These are phyloP conservation scores for Ophiostoma novo-ulmi DNA, from an alignment of 2,329 filamentous ascomycete genomes.

Conservation along the genomic window DNA sequence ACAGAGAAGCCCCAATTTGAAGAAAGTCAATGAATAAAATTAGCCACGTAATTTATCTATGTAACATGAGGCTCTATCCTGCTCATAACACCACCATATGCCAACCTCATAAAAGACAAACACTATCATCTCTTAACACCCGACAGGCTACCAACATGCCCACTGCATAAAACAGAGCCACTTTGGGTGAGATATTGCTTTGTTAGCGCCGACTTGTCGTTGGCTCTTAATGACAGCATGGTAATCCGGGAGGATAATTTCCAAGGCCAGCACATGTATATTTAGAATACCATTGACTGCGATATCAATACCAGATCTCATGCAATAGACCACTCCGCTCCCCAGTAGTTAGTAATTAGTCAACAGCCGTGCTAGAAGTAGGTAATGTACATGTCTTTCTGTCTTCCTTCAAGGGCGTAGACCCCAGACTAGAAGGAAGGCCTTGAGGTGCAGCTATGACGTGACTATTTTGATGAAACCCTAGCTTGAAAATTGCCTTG, in stretches of 20 bases:
- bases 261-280: no score
- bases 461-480: background rate
- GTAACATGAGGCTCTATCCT: background rate
- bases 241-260: no score
- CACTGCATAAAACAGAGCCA: background rate
- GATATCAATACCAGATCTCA: no score
- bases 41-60: no score
- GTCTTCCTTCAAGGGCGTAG: background rate
- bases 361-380: background rate
- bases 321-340: no score
- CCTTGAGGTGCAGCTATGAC: background rate
- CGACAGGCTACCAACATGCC: background rate
- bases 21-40: no score
- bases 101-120: background rate
- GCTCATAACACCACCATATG: background rate
- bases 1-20: no score
- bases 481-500: background rate
- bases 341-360: background rate
- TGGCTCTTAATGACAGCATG: no score
- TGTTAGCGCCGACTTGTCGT: no score
- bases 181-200: background rate
- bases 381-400: background rate
- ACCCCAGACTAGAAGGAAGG: background rate
- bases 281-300: no score
- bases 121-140: background rate